Evolutionary conservation across 169 alveolate species (phyloP).

Genomic region (Eimeria maxima): DNA sequence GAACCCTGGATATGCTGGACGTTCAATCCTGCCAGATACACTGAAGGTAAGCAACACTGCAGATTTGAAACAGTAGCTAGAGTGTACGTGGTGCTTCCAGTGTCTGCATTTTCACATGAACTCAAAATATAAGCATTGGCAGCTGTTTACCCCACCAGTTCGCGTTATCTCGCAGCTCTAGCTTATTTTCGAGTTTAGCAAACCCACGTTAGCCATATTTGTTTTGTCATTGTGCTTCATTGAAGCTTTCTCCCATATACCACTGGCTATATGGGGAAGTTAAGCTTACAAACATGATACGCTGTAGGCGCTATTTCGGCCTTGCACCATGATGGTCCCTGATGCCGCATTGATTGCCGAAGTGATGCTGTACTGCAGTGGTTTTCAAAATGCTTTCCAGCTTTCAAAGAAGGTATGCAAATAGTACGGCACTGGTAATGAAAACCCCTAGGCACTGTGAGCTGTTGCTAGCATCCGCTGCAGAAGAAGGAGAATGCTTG

Average conservation of each 20-base stretch:
- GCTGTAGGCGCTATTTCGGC: constrained; percentile 97
- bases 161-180: too few species aligned
- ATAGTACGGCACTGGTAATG: not conserved
- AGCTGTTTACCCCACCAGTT: too few species aligned
- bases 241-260: not conserved
- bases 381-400: constrained; percentile 95
- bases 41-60: constrained; percentile 89
- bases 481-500: not conserved
- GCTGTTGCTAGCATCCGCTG: not conserved
- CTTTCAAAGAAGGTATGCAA: constrained; percentile 94
- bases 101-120: constrained; percentile 66
- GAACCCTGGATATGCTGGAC: constrained; percentile 98
- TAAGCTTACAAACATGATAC: not conserved
- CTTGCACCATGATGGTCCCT: constrained; percentile 98
- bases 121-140: too few species aligned
- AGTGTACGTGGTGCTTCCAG: not conserved
- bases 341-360: constrained; percentile 97
- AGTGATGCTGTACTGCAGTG: constrained; percentile 96
- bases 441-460: not conserved
- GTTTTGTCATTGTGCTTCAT: not conserved
- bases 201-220: not conserved
- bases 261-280: not conserved
- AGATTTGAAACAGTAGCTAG: not conserved
- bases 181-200: not conserved
- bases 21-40: constrained; percentile 96